phyloP scores from a whole-genome alignment of 2,329 filamentous ascomycete species.

The Scedosporium boydii region DNA sequence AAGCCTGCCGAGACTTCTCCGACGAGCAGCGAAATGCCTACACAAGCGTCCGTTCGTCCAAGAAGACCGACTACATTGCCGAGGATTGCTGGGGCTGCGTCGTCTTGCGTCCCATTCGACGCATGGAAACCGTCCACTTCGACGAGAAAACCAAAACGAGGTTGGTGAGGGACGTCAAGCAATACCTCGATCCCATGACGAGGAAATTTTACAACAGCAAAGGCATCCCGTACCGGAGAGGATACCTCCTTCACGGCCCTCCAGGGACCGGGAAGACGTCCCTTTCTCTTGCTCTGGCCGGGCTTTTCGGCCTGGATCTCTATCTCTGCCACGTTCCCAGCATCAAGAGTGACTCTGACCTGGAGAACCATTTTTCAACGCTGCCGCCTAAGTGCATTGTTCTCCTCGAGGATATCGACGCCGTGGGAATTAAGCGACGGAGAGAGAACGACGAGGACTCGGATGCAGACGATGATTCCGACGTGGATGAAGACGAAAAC shows the following conservation, averaged over 20 bases:
- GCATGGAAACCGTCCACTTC: constrained; percentile 67
- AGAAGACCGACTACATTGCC: too few relatives aligned
- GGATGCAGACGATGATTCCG: too few relatives aligned
- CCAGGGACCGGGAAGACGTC: constrained; percentile 67
- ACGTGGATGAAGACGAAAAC: constrained; percentile 5
- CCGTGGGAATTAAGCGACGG: constrained; percentile 1
- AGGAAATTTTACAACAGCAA: constrained; percentile 65
- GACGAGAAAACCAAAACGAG: constrained; percentile 56
- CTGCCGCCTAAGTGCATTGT: constrained; percentile 13
- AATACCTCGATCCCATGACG: constrained; percentile 63
- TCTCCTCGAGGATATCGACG: constrained; percentile 17
- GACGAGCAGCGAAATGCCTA: too few relatives aligned
- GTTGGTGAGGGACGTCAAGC: constrained; percentile 64
- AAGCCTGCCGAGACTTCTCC: too few relatives aligned
- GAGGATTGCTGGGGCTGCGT: constrained; percentile 23
- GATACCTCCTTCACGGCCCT: constrained; percentile 69
- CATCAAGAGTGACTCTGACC: constrained; percentile 33
- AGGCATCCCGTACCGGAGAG: constrained; percentile 66
- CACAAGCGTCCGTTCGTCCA: too few relatives aligned
- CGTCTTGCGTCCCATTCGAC: constrained; percentile 51
- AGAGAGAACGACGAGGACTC: constrained; percentile 6
- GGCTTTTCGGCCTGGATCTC: constrained; percentile 23
- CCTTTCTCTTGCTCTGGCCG: constrained; percentile 55
- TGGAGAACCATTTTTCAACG: constrained; percentile 45
- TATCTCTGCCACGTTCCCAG: too few relatives aligned